Percentiles rank a stretch among this genome's conserved stretches.
phyloP scores from a whole-genome alignment of 2,329 filamentous ascomycete genomes.

The Xylaria sp. region DNA sequence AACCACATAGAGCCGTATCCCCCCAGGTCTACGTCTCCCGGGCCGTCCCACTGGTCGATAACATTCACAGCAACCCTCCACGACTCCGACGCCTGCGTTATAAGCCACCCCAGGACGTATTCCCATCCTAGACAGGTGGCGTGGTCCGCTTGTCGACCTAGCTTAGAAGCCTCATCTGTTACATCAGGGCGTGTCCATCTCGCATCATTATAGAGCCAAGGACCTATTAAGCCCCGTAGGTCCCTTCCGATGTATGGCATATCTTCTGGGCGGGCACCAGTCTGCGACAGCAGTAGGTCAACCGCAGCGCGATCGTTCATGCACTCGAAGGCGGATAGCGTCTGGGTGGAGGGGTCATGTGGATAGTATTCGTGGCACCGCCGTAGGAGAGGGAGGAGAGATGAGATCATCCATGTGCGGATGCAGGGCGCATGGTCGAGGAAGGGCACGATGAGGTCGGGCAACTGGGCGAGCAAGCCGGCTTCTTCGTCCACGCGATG shows the following conservation, averaged over 20 bases:
- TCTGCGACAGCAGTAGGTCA: conserved; percentile 62
- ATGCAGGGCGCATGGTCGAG: conserved; percentile 63
- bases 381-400: conserved; percentile 68
- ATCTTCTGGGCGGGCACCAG: conserved; percentile 46
- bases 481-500: conserved; percentile 72
- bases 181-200: conserved; percentile 53
- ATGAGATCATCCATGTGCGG: conserved; percentile 69
- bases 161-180: conserved; percentile 21
- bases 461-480: conserved; percentile 70
- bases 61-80: conserved; percentile 66
- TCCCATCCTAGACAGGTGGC: conserved; percentile 66
- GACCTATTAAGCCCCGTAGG: conserved; percentile 67
- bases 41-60: conserved; percentile 74
- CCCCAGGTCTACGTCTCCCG: conserved; percentile 69
- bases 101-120: conserved; percentile 68
- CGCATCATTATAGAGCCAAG: conserved; percentile 70
- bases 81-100: conserved; percentile 58
- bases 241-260: conserved; percentile 60
- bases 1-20: conserved; percentile 60
- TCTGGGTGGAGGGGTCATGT: conserved; percentile 48
- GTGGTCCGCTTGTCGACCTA: conserved; percentile 30
- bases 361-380: conserved; percentile 73
- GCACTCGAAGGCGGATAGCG: conserved; percentile 65
- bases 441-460: conserved; percentile 70
- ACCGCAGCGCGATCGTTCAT: conserved; percentile 63